Evolutionary conservation across 129 eudicot species (phyloP).

Genomic region (Helianthus tuberosus): DNA sequence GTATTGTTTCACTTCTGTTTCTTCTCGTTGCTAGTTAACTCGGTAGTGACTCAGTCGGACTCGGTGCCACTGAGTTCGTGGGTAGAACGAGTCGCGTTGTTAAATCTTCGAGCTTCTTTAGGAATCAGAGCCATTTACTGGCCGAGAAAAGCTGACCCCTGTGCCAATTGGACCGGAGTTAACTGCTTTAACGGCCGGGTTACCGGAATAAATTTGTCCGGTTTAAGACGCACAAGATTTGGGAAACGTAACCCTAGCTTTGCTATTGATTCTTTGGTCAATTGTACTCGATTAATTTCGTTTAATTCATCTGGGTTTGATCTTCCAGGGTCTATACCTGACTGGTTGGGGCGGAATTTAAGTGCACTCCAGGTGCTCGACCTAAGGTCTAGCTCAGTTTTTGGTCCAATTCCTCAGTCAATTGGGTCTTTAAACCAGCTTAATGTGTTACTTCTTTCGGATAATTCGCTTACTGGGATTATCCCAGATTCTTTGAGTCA

Average conservation of each 20-base stretch:
- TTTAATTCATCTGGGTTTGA: slow-evolving; percentile 66
- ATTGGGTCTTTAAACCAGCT: slow-evolving; percentile 50
- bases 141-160: slow-evolving; percentile 68
- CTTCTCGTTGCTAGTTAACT: slow-evolving; percentile 42
- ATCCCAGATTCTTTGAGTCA: slow-evolving; percentile 56
- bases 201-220: slow-evolving; percentile 50
- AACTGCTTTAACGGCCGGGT: slow-evolving; percentile 57
- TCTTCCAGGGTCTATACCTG: slow-evolving; percentile 68
- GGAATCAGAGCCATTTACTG: slow-evolving; percentile 63
- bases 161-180: slow-evolving; percentile 66
- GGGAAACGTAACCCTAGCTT: slow-evolving; percentile 56
- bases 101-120: slow-evolving; percentile 64
- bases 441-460: slow-evolving; percentile 36
- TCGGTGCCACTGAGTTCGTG: slow-evolving; percentile 41
- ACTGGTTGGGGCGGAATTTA: slow-evolving; percentile 65
- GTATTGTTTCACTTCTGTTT: slow-evolving; percentile 28
- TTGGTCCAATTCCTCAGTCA: slow-evolving; percentile 65
- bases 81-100: slow-evolving; percentile 53
- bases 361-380: slow-evolving; percentile 66
- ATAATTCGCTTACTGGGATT: slow-evolving; percentile 58
- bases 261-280: slow-evolving; percentile 55
- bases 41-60: slow-evolving; percentile 50
- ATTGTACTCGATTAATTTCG: slow-evolving; percentile 40
- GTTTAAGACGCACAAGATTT: slow-evolving; percentile 44
- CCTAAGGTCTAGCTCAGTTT: slow-evolving; percentile 65